These are phyloP conservation scores for Pleurotus pulmonarius DNA, from an alignment of 768 basidiomycete species.

Conservation along the genomic window DNA sequence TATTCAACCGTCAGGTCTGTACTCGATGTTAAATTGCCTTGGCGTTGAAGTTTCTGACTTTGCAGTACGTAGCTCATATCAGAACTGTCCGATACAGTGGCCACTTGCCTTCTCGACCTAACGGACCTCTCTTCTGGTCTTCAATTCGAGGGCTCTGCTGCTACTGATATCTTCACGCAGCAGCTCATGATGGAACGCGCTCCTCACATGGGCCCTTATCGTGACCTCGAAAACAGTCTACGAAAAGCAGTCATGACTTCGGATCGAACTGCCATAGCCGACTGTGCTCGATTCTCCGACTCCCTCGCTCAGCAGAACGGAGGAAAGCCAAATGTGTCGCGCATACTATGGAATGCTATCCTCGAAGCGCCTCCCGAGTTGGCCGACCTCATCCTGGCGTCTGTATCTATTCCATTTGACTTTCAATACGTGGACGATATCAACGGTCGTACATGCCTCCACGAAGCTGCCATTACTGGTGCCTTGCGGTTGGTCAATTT, in stretches of 20 bases:
- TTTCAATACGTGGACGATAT: slow-evolving; percentile 95
- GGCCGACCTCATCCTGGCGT: slow-evolving; percentile 69
- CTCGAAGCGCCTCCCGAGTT: slow-evolving; percentile 75
- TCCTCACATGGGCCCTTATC: slow-evolving; percentile 66
- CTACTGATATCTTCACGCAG: slow-evolving; percentile 70
- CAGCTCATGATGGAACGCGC: slow-evolving; percentile 65
- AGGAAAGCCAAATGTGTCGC: slow-evolving; percentile 67
- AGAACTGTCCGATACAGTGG: slow-evolving; percentile 89
- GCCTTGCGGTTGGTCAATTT: slow-evolving; percentile 70
- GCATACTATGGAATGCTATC: slow-evolving; percentile 94
- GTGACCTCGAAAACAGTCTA: slow-evolving; percentile 86
- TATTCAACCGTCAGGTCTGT: slow-evolving; percentile 88
- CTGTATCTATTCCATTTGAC: slow-evolving; percentile 70
- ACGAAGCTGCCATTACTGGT: slow-evolving; percentile 90
- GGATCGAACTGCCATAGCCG: slow-evolving; percentile 57
- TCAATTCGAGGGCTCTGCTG: slow-evolving; percentile 76
- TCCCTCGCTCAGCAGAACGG: slow-evolving; percentile 57
- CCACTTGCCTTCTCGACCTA: slow-evolving; percentile 76
- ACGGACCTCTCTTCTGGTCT: slow-evolving; percentile 72
- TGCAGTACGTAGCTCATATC: slow-evolving; percentile 72
- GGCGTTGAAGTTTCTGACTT: slow-evolving; percentile 8
- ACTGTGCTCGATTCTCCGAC: slow-evolving; percentile 70
- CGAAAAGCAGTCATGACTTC: slow-evolving; percentile 67
- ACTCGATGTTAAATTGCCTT: background rate
- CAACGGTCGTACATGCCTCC: slow-evolving; percentile 90